A percentile compares a stretch with the other conserved stretches of the same genome.
Evolutionary conservation across 2,329 filamentous ascomycete species (phyloP).

Genomic region (Aspergillus brasiliensis): DNA sequence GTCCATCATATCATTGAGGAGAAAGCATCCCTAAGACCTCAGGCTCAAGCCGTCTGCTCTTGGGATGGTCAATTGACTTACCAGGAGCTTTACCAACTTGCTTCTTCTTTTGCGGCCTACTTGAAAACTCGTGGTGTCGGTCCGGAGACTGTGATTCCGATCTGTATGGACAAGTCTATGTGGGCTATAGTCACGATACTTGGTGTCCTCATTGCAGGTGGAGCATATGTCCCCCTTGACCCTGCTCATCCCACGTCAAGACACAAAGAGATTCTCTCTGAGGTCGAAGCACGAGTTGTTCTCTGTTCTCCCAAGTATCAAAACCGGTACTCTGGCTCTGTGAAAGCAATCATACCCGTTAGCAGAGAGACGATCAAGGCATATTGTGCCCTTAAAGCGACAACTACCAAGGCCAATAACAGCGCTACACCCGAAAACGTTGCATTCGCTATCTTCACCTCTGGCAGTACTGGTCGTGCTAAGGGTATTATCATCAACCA

Average conservation of each 20-base stretch:
- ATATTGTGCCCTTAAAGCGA: conserved; percentile 23
- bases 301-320: conserved; percentile 37
- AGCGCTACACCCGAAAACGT: conserved; percentile 28
- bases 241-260: conserved; percentile 37
- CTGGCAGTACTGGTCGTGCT: conserved; percentile 40
- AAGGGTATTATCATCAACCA: conserved; percentile 44
- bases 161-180: conserved; percentile 39
- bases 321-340: conserved; percentile 29
- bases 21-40: conserved; percentile 25
- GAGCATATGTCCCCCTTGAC: conserved; percentile 38
- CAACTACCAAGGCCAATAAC: not conserved
- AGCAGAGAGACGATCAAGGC: conserved; percentile 35
- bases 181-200: conserved; percentile 38
- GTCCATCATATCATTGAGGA: conserved; percentile 38
- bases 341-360: conserved; percentile 36
- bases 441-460: conserved; percentile 41
- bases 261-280: conserved; percentile 36
- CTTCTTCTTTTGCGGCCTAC: conserved; percentile 34
- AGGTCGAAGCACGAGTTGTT: conserved; percentile 35
- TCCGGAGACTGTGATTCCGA: conserved; percentile 34
- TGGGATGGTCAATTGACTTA: conserved; percentile 42
- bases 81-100: conserved; percentile 30
- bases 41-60: conserved; percentile 36
- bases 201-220: conserved; percentile 37
- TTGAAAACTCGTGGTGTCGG: conserved; percentile 35